phyloP scores from a whole-genome alignment of 2,329 filamentous ascomycete genomes.

The Fusarium stilboides region DNA sequence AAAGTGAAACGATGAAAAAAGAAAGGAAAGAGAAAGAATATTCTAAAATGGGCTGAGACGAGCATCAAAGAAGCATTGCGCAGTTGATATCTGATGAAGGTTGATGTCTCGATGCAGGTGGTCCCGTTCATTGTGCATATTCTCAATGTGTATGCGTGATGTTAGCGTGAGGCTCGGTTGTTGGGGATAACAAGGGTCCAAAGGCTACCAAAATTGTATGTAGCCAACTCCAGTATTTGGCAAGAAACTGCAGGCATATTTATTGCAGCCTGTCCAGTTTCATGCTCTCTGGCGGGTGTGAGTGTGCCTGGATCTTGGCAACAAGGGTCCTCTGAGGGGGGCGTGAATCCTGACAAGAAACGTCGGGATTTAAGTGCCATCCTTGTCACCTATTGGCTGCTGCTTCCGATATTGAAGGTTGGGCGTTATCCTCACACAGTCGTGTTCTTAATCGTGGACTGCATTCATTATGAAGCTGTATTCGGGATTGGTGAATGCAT shows the following conservation, averaged over 20 bases:
- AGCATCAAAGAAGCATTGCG: slow-evolving; percentile 1
- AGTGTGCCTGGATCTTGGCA: slow-evolving; percentile 35
- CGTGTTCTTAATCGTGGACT: slow-evolving; percentile 25
- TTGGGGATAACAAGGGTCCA: slow-evolving; percentile 5
- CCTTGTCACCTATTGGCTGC: slow-evolving; percentile 29
- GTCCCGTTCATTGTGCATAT: slow-evolving; percentile 29
- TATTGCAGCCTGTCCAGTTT: slow-evolving; percentile 10
- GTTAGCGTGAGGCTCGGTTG: slow-evolving; percentile 27
- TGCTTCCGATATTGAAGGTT: slow-evolving; percentile 9
- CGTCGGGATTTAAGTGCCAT: slow-evolving; percentile 8
- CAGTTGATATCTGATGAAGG: slow-evolving; percentile 23
- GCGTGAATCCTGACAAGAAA: slow-evolving; percentile 18
- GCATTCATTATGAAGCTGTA: slow-evolving; percentile 35
- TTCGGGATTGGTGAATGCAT: slow-evolving; percentile 20
- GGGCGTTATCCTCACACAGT: slow-evolving; percentile 21
- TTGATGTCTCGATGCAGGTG: slow-evolving; percentile 4
- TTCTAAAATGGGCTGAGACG: background rate
- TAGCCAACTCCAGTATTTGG: background rate
- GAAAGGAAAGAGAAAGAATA: slow-evolving; percentile 4
- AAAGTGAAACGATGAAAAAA: slow-evolving; percentile 12
- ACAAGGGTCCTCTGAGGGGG: slow-evolving; percentile 28
- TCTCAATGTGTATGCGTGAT: slow-evolving; percentile 10
- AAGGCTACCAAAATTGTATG: slow-evolving; percentile 9
- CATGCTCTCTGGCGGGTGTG: slow-evolving; percentile 31
- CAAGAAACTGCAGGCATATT: slow-evolving; percentile 4